These are phyloP conservation scores for Elongisporangium undulatum DNA, from an alignment of 352 stramenopile genomes.

Conservation along the genomic window DNA sequence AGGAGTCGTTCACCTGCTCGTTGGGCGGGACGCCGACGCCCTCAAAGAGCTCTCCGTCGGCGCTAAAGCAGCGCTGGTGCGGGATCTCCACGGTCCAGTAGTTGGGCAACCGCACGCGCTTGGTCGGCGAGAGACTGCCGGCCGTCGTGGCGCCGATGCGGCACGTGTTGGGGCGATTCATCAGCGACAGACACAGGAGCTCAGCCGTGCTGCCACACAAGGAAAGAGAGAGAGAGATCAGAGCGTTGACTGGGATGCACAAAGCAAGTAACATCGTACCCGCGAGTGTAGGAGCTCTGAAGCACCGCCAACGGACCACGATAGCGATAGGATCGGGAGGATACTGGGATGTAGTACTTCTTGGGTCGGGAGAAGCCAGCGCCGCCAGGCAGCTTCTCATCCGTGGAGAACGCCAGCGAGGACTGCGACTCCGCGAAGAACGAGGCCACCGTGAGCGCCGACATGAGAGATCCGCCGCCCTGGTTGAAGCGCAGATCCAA, in stretches of 20 bases:
- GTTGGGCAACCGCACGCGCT: slow-evolving; percentile 70
- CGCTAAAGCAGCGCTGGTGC: slow-evolving; percentile 65
- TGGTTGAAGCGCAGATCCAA: slow-evolving; percentile 74
- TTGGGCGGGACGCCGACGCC: slow-evolving; percentile 55
- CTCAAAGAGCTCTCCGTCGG: slow-evolving; percentile 54
- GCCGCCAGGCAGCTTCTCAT: slow-evolving; percentile 44
- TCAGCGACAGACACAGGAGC: slow-evolving; percentile 59
- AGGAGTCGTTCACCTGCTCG: slow-evolving; percentile 25
- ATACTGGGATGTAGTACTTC: slow-evolving; percentile 61
- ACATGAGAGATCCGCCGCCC: slow-evolving; percentile 60
- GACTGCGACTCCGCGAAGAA: slow-evolving; percentile 58
- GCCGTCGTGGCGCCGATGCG: slow-evolving; percentile 54
- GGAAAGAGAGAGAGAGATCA: slow-evolving; percentile 5
- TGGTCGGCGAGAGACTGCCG: slow-evolving; percentile 56
- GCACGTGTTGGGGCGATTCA: slow-evolving; percentile 55
- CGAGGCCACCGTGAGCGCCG: slow-evolving; percentile 59
- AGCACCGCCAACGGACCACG: slow-evolving; percentile 63
- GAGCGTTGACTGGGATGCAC: not conserved
- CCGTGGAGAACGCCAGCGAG: slow-evolving; percentile 57
- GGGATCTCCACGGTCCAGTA: slow-evolving; percentile 82
- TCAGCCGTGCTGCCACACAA: slow-evolving; percentile 51
- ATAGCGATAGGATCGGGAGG: slow-evolving; percentile 51
- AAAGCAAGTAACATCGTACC: slow-evolving; percentile 29
- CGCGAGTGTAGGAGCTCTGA: slow-evolving; percentile 71
- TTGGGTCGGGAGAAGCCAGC: slow-evolving; percentile 48